Conservation (phyloP, 352 stramenopile species). For the Phytophthora capsici region DNA sequence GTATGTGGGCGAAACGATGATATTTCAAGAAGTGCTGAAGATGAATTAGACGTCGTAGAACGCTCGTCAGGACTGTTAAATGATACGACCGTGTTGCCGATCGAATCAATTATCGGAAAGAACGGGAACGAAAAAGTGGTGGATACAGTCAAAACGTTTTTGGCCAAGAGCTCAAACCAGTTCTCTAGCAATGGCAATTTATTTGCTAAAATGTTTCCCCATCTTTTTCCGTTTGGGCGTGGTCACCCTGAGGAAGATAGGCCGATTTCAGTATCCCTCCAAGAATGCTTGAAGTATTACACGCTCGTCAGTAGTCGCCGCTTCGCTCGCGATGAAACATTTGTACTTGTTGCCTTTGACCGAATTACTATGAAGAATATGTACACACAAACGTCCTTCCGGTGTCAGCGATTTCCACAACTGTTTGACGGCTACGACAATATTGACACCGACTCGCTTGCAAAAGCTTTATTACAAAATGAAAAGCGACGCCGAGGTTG, state of each 20-base stretch:
- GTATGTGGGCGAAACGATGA: not conserved
- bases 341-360: not conserved
- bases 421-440: constrained; percentile 7
- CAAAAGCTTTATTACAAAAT: constrained; percentile 1
- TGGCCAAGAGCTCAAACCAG: not conserved
- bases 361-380: constrained; percentile 13
- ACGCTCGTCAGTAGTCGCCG: not conserved
- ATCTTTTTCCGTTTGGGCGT: constrained; percentile 1
- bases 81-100: not conserved
- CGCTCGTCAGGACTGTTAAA: not conserved
- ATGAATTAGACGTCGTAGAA: not conserved
- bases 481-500: not conserved
- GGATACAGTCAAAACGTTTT: not conserved
- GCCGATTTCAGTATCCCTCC: not conserved
- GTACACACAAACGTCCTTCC: constrained; percentile 6
- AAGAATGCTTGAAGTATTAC: constrained; percentile 18
- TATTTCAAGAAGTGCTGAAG: not conserved
- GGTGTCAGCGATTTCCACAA: not conserved
- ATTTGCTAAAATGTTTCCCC: constrained; percentile 1
- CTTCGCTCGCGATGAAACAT: constrained; percentile 15
- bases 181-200: not conserved
- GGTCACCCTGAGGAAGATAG: constrained; percentile 4
- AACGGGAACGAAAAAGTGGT: not conserved
- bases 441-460: not conserved
- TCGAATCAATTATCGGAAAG: not conserved